phyloP scores from a whole-genome alignment of 768 basidiomycete species.

The Dentipellis sp. region DNA sequence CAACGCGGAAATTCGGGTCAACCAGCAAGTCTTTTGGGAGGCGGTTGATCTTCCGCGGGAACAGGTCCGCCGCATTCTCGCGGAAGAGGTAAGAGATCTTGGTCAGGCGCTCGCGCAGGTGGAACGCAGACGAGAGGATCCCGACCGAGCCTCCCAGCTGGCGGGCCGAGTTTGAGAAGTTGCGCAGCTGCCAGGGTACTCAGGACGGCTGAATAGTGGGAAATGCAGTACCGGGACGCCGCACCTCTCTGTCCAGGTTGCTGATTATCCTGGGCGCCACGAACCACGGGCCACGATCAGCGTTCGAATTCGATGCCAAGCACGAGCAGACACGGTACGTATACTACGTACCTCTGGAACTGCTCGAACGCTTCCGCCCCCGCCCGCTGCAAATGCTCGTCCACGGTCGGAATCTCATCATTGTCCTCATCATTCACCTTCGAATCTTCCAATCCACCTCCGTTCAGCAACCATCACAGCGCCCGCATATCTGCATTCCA shows the following conservation, averaged over 20 bases:
- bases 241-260: constrained; percentile 57
- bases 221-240: constrained; percentile 1
- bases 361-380: constrained; percentile 58
- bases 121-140: constrained; percentile 64
- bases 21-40: constrained; percentile 29
- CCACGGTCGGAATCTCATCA: constrained; percentile 33
- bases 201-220: background rate
- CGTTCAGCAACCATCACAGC: too few relatives aligned
- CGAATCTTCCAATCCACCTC: too few relatives aligned
- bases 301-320: background rate
- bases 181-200: constrained; percentile 46
- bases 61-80: constrained; percentile 73
- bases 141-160: constrained; percentile 73
- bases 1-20: constrained; percentile 17
- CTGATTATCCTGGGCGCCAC: constrained; percentile 38
- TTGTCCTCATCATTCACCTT: background rate
- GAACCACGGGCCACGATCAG: background rate
- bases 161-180: constrained; percentile 70
- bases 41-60: constrained; percentile 54
- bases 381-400: constrained; percentile 56
- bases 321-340: background rate
- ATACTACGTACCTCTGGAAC: constrained; percentile 44
- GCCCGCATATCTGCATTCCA: too few relatives aligned
- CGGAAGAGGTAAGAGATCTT: constrained; percentile 64
- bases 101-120: constrained; percentile 61